Evolutionary conservation across 116 monocot genomes (phyloP).

Genomic region (Trichopus zeylanicus): DNA sequence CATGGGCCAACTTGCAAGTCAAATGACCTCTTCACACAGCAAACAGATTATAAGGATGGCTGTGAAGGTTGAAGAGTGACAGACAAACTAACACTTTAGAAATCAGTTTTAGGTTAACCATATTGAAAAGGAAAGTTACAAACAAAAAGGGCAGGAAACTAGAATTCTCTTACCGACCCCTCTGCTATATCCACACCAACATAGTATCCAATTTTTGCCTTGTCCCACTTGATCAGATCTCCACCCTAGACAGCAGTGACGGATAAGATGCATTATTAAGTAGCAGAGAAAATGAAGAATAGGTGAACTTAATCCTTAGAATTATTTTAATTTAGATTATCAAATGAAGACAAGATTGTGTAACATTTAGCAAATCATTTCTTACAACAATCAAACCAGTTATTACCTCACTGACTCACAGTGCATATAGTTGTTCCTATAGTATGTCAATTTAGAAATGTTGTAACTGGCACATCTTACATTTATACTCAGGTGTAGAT

Average conservation of each 20-base stretch:
- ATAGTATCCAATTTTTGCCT: conserved; percentile 88
- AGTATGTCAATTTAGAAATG: neutral
- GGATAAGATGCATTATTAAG: neutral
- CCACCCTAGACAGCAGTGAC: conserved; percentile 53
- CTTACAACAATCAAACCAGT: neutral
- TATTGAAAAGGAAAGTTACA: conserved; percentile 3
- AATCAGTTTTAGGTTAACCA: neutral
- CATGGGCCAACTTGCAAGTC: too few relatives aligned
- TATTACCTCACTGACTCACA: neutral
- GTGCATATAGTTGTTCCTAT: neutral
- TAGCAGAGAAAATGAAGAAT: neutral
- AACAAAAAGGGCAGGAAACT: neutral
- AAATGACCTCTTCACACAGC: neutral
- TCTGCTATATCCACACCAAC: conserved; percentile 97
- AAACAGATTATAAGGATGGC: neutral
- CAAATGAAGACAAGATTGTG: neutral
- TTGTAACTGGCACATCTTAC: neutral
- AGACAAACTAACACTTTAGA: neutral
- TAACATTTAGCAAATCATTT: neutral
- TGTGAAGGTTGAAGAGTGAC: too few relatives aligned
- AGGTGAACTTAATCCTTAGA: neutral
- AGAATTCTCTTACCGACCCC: conserved; percentile 72
- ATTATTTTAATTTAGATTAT: neutral
- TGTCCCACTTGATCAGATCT: conserved; percentile 98
- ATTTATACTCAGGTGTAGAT: neutral